phyloP scores from a whole-genome alignment of 2,329 filamentous ascomycete genomes.

The Sporothrix phasma region DNA sequence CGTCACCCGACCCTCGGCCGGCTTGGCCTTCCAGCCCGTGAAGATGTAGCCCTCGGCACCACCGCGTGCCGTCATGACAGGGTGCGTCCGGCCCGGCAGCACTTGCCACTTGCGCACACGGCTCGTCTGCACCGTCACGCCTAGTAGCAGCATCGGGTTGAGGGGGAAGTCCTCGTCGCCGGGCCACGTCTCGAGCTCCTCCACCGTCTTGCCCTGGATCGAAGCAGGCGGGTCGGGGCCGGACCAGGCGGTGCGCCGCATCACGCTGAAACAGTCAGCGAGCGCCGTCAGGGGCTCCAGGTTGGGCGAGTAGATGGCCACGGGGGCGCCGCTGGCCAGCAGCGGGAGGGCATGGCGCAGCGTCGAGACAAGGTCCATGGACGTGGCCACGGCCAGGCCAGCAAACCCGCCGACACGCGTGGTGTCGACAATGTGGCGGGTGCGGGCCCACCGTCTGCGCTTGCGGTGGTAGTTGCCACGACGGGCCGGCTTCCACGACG shows the following conservation, averaged over 20 bases:
- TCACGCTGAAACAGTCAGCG: slow-evolving; percentile 75
- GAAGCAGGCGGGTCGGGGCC: slow-evolving; percentile 41
- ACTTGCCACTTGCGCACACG: slow-evolving; percentile 80
- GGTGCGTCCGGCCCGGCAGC: slow-evolving; percentile 82
- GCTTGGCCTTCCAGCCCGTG: slow-evolving; percentile 70
- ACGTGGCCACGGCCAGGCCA: slow-evolving; percentile 70
- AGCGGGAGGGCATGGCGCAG: slow-evolving; percentile 68
- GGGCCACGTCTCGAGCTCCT: slow-evolving; percentile 45
- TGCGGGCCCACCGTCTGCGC: slow-evolving; percentile 67
- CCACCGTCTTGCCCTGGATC: slow-evolving; percentile 33
- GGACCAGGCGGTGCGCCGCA: slow-evolving; percentile 63
- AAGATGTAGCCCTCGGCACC: slow-evolving; percentile 88
- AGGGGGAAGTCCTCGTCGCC: slow-evolving; percentile 71
- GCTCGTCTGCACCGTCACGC: slow-evolving; percentile 69
- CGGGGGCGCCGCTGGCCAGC: slow-evolving; percentile 68
- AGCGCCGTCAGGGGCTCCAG: slow-evolving; percentile 70
- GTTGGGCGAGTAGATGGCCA: slow-evolving; percentile 75
- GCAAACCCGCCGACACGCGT: slow-evolving; percentile 69
- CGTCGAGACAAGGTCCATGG: slow-evolving; percentile 71
- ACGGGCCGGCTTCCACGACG: slow-evolving; percentile 68
- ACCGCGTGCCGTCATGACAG: slow-evolving; percentile 80
- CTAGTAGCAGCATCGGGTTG: slow-evolving; percentile 76
- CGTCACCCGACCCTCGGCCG: slow-evolving; percentile 67
- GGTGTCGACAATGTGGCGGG: slow-evolving; percentile 61
- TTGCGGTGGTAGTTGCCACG: slow-evolving; percentile 84